Evolutionary conservation across 106 monocot species (phyloP), one percentile per base, ranked within the genome.

Genomic region (Dactylorhiza incarnata): DNA sequence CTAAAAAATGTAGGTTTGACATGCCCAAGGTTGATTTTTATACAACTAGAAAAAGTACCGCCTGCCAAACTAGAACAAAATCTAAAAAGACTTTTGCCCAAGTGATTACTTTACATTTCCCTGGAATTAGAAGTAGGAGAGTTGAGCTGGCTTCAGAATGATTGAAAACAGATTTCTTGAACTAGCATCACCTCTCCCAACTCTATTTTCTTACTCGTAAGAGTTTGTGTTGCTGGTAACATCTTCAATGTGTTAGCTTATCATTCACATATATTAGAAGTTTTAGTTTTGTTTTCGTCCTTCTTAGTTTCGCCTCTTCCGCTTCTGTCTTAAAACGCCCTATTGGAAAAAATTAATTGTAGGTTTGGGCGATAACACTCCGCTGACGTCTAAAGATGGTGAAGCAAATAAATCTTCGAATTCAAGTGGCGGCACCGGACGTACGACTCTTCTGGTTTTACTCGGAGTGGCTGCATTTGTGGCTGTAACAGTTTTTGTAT

Each of bases 311-410:
- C 45, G 69, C 45, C 45, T 45, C 9, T 69, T 46, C 46, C 44
- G 45, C 5, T 69, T 44, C 45, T 65, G 13, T 7, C 45, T 69
- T 69, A 66, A 5, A 69, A 69, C 24, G 45, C 45, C 45, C 45
- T 69, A 17, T 46, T 69, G 16, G 69, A 0, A 45, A 12, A 69
- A 69, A 69, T 17, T 69, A 17, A 69, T 17, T 69, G 69, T 69
- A 87, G 87, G 82, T 45, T 67, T 84, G 62, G 75, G 68, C 68
- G 82, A 76, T 85, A 76, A 79, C 15, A 6, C 14, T 73, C 45
- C 77, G 19, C 59, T 58, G 77, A 48, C 81, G 55, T 51, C 81
- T 49, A 78, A 82, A 48, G 78, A 87, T 82, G 74, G 46, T 61
- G 69, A 75, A 61, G 55, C 75, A 68, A 84, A 82, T 49, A 7